Base-by-base conservation (phyloP, 805 yeast genomes). In the Suhomyces emberorum region DNA sequence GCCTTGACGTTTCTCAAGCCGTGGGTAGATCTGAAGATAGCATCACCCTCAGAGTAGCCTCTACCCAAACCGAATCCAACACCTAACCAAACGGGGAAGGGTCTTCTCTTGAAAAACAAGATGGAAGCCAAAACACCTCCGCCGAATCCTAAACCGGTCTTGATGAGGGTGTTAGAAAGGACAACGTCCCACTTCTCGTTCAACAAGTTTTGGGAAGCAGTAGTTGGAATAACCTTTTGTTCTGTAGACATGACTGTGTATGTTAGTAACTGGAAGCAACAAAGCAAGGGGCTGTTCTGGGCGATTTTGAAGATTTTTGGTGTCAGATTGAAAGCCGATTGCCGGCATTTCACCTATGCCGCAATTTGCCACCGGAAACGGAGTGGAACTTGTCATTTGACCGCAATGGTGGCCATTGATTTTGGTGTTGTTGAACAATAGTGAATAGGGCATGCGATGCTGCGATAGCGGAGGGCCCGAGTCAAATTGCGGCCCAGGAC, bases 61-160 rank as follows among this genome's bases (percentile, higher is more conserved):
- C 96, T 83, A 48, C 99, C 99, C 44, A 89, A 76, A 49, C 99
- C 99, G 55, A 93, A 91, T 25, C 99, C 99, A 47, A 88, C 69
- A 48, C 98, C 98, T 44, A 91, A 66, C 95, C 97, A 89, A 28
- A 91, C 98, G 37, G 98, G 98, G 80, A 88, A 93, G 7, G 96
- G 76, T 66, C 98, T 81, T 74, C 98, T 86, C 63, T 76, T 87
- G 74, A 93, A 93, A 39, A 93, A 67, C 42, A 93, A 65, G 29
- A 89, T 95, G 7, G 96, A 87, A 30, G 95, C 85, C 41, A 91
- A 76, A 22, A 93, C 95, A 66, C 99, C 99, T 30, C 83, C 93
- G 47, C 98, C 98, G 50, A 93, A 82, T 34, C 99, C 99, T 46
- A 93, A 75, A 14, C 96, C 96, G 52, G 96, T 84, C 66, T 93